Evolutionary conservation across 2,329 filamentous ascomycete species (phyloP), one percentile per base, ranked within the genome.

Genomic region (Paracamarosporium sp.): DNA sequence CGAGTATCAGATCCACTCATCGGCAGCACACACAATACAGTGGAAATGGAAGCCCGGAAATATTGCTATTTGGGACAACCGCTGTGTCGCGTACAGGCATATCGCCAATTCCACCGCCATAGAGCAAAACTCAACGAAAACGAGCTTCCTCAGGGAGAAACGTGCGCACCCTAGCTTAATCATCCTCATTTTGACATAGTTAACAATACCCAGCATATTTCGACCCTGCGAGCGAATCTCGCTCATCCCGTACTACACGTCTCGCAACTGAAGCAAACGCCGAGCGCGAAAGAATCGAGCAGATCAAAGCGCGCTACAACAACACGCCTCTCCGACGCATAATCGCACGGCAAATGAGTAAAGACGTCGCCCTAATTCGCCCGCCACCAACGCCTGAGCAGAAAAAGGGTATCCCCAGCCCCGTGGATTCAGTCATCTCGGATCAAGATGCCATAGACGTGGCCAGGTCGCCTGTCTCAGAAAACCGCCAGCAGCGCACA

Each of bases 51-150:
- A 57, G 27, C 31, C 48, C 7, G 60, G 60, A 27, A 53, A 50
- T 31, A 56, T 63, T 7, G 62, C 60, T 4, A 46, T 65, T 8
- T 65, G 60, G 60, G 62, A 65, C 27, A 63, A 61, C 44, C 40
- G 62, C 12, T 53, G 47, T 31, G 56, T 48, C 15, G 57, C 56
- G 20, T 50, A 56, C 13, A 50, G 51, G 28, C 48, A 52, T 17
- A 44, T 61, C 30, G 50, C 53, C 1, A 35, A 41, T 17, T 13
- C 53, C 7, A 28, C 45, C 30, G 15, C 24, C 1, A 9, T 43
- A 17, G 20, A 50, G 28, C 22, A 57, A 45, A n/a, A 17, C 13
- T 40, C 31, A n/a, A 41, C 15, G 15, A 36, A 8, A 25, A 50
- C 27, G 25, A n/a, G 1, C n/a, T 27, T 35, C 28, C 24, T 53